Percentiles rank a stretch among this genome's conserved stretches.
Evolutionary conservation across 768 basidiomycete genomes (phyloP).

Genomic region (Coprinopsis cinerea): DNA sequence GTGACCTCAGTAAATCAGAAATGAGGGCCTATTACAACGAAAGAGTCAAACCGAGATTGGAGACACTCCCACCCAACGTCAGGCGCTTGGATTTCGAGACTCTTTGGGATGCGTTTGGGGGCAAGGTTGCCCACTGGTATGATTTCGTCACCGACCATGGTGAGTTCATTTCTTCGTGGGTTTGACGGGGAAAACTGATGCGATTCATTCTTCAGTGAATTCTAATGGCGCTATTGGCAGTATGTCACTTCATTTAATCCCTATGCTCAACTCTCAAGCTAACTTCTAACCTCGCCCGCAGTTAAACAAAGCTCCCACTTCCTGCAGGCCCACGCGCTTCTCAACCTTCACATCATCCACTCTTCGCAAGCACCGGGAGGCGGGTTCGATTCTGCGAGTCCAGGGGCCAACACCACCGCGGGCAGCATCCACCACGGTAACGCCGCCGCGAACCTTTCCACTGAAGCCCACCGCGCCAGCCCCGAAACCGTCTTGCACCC

Average conservation of each 20-base stretch:
- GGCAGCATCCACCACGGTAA: conserved; percentile 12
- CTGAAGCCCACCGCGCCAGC: conserved; percentile 24
- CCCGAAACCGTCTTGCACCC: conserved; percentile 48
- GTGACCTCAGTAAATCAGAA: conserved; percentile 72
- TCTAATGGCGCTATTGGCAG: conserved; percentile 66
- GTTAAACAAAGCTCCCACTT: conserved; percentile 80
- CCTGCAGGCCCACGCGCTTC: conserved; percentile 75
- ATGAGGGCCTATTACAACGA: conserved; percentile 63
- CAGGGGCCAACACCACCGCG: conserved; percentile 17
- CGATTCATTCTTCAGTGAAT: conserved; percentile 46
- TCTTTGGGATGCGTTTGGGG: conserved; percentile 76
- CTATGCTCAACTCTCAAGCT: not conserved
- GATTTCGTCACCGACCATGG: conserved; percentile 75
- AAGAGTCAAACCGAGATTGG: conserved; percentile 59
- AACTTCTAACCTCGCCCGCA: conserved; percentile 25
- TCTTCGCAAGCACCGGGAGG: conserved; percentile 54
- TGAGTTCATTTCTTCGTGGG: conserved; percentile 23
- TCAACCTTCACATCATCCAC: conserved; percentile 86
- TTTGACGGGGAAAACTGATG: not conserved
- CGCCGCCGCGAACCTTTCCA: conserved; percentile 5
- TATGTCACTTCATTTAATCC: conserved; percentile 28
- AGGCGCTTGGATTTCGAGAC: conserved; percentile 58
- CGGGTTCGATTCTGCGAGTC: conserved; percentile 13
- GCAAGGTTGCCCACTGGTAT: conserved; percentile 78
- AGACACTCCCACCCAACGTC: conserved; percentile 14